phyloP scores from a whole-genome alignment of 169 alveolate species.

The Cryptosporidium viatorum region DNA sequence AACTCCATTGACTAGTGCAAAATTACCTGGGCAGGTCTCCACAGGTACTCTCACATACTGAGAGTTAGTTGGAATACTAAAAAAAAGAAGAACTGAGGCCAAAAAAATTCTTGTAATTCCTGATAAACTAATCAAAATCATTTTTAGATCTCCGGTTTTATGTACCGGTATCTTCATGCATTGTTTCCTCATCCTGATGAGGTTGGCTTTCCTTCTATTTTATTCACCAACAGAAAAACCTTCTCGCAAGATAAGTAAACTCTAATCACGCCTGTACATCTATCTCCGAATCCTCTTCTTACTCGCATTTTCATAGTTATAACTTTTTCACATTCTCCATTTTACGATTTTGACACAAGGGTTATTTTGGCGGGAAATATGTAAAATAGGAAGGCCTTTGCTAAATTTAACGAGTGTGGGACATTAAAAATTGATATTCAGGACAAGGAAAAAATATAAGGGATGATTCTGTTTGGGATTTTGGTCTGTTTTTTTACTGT shows the following conservation, averaged over 20 bases:
- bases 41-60: constrained; percentile 71
- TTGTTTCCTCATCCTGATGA: not conserved
- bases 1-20: constrained; percentile 56
- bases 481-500: not conserved
- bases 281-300: not conserved
- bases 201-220: constrained; percentile 4
- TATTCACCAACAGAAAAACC: constrained; percentile 5
- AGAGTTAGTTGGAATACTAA: not conserved
- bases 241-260: not conserved
- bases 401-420: not conserved
- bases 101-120: constrained; percentile 2
- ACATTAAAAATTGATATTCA: not conserved
- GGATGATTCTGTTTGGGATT: not conserved
- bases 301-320: constrained; percentile 26
- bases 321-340: constrained; percentile 36
- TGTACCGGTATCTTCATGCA: constrained; percentile 2
- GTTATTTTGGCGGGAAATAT: constrained; percentile 37
- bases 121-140: not conserved
- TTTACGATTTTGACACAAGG: constrained; percentile 32
- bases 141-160: constrained; percentile 18
- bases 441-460: not conserved
- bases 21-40: constrained; percentile 62
- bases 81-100: not conserved
- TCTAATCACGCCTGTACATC: not conserved
- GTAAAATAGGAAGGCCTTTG: not conserved